Conservation (phyloP, 768 basidiomycete genomes). For the Lactarius evosmus region DNA sequence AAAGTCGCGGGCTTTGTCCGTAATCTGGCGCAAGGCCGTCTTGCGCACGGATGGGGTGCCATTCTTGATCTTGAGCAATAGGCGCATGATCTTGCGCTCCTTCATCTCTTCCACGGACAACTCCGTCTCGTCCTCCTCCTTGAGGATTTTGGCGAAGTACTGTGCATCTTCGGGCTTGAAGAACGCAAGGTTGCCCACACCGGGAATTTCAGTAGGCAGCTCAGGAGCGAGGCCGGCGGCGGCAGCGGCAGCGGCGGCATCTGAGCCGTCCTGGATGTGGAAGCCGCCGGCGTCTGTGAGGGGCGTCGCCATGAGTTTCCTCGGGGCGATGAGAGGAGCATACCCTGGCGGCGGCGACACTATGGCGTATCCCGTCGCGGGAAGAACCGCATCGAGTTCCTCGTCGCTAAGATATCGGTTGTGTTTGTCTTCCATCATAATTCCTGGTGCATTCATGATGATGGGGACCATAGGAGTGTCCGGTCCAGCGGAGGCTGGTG, state of each 20-base stretch:
- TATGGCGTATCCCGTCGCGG: conserved; percentile 80
- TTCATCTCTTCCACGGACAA: conserved; percentile 97
- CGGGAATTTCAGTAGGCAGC: conserved; percentile 94
- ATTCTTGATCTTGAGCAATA: conserved; percentile 98
- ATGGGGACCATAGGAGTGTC: conserved; percentile 74
- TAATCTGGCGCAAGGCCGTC: conserved; percentile 95
- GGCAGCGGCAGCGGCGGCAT: conserved; percentile 82
- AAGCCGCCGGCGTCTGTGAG: conserved; percentile 73
- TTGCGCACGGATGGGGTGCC: conserved; percentile 98
- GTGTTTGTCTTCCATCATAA: conserved; percentile 91
- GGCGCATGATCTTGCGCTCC: conserved; percentile 98
- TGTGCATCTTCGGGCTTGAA: conserved; percentile 98
- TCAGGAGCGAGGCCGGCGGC: conserved; percentile 92
- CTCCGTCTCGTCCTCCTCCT: conserved; percentile 92
- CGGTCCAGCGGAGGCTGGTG: conserved; percentile 57
- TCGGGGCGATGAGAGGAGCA: conserved; percentile 64
- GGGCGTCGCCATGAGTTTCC: conserved; percentile 50
- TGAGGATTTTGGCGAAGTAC: conserved; percentile 94
- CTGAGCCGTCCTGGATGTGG: conserved; percentile 94
- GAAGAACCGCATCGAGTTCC: conserved; percentile 89
- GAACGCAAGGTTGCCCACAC: conserved; percentile 94
- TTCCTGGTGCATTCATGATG: conserved; percentile 81
- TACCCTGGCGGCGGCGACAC: conserved; percentile 95
- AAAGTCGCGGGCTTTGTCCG: conserved; percentile 98
- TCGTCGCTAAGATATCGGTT: conserved; percentile 96